A percentile compares a stretch with the other conserved stretches of the same genome.
phyloP scores from a whole-genome alignment of 495 filamentous ascomycete species.

The Hypomontagnella submonticulosa region DNA sequence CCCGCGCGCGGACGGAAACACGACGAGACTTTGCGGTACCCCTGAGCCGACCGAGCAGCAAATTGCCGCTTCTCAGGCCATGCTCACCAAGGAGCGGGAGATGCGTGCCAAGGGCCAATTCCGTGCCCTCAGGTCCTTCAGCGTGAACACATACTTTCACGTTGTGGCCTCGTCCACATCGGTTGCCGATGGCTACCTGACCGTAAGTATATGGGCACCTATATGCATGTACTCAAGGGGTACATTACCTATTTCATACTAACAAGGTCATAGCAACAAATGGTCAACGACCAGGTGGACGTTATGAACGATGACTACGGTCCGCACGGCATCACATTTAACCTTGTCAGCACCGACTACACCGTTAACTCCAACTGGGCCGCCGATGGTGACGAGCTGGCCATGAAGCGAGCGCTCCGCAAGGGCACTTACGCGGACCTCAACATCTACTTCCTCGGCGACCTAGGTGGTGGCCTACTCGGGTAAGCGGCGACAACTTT shows the following conservation, averaged over 20 bases:
- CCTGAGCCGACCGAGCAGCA: constrained; percentile 55
- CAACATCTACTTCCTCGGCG: constrained; percentile 72
- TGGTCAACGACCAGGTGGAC: constrained; percentile 56
- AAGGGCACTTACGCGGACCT: constrained; percentile 69
- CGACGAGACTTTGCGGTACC: constrained; percentile 51
- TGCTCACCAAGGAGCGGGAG: constrained; percentile 45
- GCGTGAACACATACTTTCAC: constrained; percentile 70
- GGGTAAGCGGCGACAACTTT: constrained; percentile 48
- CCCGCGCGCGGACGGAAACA: constrained; percentile 24
- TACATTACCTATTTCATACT: too few species aligned
- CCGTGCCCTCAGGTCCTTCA: constrained; percentile 46
- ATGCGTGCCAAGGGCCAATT: constrained; percentile 39
- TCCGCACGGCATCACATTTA: constrained; percentile 64
- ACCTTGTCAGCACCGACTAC: constrained; percentile 60
- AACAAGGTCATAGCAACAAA: constrained; percentile 40
- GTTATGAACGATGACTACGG: constrained; percentile 64
- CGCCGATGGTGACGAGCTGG: constrained; percentile 56
- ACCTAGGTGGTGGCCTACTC: constrained; percentile 59
- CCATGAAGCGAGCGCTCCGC: constrained; percentile 69
- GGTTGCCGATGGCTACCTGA: constrained; percentile 62
- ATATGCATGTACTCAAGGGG: too few species aligned
- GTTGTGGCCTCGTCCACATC: constrained; percentile 62
- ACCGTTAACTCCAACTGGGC: constrained; percentile 70
- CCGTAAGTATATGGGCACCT: constrained; percentile 53
- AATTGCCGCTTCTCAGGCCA: constrained; percentile 46